Percentiles rank a stretch among this genome's conserved stretches.
Conservation (phyloP, 2,329 filamentous ascomycete genomes). For the Beauveria pseudobassiana region DNA sequence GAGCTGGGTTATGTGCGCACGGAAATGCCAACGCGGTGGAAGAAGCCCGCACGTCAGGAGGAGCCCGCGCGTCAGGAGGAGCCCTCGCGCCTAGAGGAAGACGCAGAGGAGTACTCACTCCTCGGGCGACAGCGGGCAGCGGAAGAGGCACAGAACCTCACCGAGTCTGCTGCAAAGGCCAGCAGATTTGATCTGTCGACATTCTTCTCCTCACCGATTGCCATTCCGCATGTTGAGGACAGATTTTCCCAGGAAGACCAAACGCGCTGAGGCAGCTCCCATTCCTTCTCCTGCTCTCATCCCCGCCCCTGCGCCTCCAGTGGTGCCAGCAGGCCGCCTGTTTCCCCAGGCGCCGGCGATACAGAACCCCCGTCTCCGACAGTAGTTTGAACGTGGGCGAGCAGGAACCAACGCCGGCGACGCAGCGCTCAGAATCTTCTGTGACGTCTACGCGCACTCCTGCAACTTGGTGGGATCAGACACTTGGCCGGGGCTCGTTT, state of each 20-base stretch:
- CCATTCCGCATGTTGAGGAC: constrained; percentile 27
- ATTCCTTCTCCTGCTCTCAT: constrained; percentile 8
- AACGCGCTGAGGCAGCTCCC: constrained; percentile 12
- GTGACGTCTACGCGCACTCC: too few relatives aligned
- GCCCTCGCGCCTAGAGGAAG: constrained; percentile 4
- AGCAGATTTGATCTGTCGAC: constrained; percentile 40
- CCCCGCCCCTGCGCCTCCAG: constrained; percentile 9
- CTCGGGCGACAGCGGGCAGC: constrained; percentile 23
- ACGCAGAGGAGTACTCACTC: constrained; percentile 37
- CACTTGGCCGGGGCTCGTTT: too few relatives aligned
- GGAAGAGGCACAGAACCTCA: constrained; percentile 14
- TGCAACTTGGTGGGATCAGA: too few relatives aligned
- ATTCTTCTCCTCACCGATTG: constrained; percentile 52
- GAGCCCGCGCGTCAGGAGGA: constrained; percentile 7
- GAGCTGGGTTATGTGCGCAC: too few relatives aligned
- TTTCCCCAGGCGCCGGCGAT: constrained; percentile 26
- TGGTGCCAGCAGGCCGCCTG: constrained; percentile 30
- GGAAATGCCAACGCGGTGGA: too few relatives aligned
- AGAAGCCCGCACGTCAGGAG: too few relatives aligned
- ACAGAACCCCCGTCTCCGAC: background rate
- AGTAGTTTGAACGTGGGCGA: too few relatives aligned
- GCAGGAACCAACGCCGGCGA: too few relatives aligned
- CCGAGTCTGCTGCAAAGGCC: constrained; percentile 18
- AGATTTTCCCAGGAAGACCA: constrained; percentile 23
- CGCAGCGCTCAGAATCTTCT: too few relatives aligned